Evolutionary conservation across 371 early-diverging fungal genomes (phyloP).

Genomic region (Paraphysoderma sedebokerense): DNA sequence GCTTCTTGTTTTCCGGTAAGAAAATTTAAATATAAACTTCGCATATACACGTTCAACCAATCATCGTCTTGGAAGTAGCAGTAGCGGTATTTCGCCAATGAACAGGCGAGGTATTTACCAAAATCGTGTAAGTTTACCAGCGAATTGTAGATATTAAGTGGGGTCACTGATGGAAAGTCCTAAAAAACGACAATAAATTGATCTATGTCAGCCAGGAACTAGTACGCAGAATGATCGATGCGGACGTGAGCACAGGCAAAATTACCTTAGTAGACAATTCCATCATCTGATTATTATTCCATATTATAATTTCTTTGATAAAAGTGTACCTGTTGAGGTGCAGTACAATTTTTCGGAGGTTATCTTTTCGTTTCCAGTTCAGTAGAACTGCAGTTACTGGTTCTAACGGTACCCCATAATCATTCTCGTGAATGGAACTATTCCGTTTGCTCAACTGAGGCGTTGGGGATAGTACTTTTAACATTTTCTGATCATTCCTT

Average conservation of each 20-base stretch:
- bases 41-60: constrained; percentile 32
- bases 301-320: constrained; percentile 33
- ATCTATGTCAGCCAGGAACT: too few relatives aligned
- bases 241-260: background rate
- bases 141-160: constrained; percentile 24
- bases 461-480: too few relatives aligned
- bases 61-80: constrained; percentile 47
- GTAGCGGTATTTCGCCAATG: constrained; percentile 30
- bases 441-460: too few relatives aligned
- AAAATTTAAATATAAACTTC: constrained; percentile 39
- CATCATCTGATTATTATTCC: constrained; percentile 21
- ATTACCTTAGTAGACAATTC: constrained; percentile 14
- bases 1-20: too few relatives aligned
- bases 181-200: too few relatives aligned
- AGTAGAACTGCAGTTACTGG: constrained; percentile 13
- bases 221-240: too few relatives aligned
- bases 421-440: too few relatives aligned
- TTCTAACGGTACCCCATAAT: too few relatives aligned
- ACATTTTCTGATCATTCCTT: too few relatives aligned
- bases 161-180: too few relatives aligned
- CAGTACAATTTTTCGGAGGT: constrained; percentile 20
- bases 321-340: constrained; percentile 32
- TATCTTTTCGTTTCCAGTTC: constrained; percentile 18
- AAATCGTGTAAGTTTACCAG: constrained; percentile 30
- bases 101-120: constrained; percentile 37